Conservation (phyloP, 805 yeast species). For the Hanseniaspora valbyensis region DNA sequence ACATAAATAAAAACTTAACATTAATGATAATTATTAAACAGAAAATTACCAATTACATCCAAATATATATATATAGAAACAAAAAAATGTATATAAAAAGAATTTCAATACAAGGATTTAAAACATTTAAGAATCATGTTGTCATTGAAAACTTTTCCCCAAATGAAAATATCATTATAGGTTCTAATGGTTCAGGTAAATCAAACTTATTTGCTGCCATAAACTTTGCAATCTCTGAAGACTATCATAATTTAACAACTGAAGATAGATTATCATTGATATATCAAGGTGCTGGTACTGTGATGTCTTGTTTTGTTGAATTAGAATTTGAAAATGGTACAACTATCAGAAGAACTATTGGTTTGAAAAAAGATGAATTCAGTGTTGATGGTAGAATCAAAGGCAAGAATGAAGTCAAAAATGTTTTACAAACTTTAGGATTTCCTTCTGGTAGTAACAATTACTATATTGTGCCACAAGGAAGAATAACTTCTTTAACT, state of each 20-base stretch:
- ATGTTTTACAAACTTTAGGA: slow-evolving; percentile 80
- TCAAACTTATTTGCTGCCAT: slow-evolving; percentile 93
- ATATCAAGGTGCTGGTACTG: slow-evolving; percentile 83
- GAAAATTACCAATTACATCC: too few species aligned
- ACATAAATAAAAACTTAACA: too few species aligned
- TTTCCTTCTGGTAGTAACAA: slow-evolving; percentile 59
- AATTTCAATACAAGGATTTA: slow-evolving; percentile 82
- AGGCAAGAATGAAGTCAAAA: slow-evolving; percentile 68
- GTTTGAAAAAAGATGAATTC: slow-evolving; percentile 86
- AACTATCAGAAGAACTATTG: slow-evolving; percentile 74
- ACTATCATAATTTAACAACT: slow-evolving; percentile 68
- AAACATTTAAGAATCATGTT: slow-evolving; percentile 79
- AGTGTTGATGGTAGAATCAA: slow-evolving; percentile 71
- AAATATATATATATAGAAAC: neutral
- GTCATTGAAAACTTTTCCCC: slow-evolving; percentile 68
- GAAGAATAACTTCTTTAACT: slow-evolving; percentile 76
- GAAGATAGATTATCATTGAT: slow-evolving; percentile 80
- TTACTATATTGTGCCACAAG: slow-evolving; percentile 95
- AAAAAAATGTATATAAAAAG: slow-evolving; percentile 33
- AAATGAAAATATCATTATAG: slow-evolving; percentile 74
- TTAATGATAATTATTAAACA: too few species aligned
- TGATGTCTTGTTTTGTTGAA: slow-evolving; percentile 88
- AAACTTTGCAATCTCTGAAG: slow-evolving; percentile 82
- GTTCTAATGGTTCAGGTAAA: slow-evolving; percentile 94
- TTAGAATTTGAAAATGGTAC: slow-evolving; percentile 72